phyloP scores from a whole-genome alignment of 495 filamentous ascomycete genomes.

The Baudoinia panamericana region DNA sequence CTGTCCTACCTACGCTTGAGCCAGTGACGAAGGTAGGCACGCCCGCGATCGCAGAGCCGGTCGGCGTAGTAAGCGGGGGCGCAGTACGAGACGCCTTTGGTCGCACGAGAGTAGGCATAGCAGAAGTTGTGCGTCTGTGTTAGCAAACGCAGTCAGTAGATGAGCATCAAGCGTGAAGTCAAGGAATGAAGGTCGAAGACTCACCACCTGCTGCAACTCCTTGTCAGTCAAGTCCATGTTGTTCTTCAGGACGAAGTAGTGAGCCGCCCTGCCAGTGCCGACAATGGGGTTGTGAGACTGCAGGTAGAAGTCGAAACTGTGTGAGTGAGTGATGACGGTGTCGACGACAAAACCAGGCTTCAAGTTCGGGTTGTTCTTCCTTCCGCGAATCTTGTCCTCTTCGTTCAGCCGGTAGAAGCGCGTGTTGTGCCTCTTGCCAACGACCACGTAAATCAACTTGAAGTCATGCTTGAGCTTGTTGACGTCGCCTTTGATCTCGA shows the following conservation, averaged over 20 bases:
- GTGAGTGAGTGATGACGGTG: conserved; percentile 12
- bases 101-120: conserved; percentile 27
- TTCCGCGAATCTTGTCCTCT: background rate
- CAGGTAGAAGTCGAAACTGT: conserved; percentile 20
- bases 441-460: conserved; percentile 17
- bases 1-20: background rate
- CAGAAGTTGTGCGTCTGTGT: conserved; percentile 28
- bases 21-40: conserved; percentile 20
- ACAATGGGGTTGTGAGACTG: conserved; percentile 19
- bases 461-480: too few species aligned
- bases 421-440: conserved; percentile 22
- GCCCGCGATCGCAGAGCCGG: conserved; percentile 26
- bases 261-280: conserved; percentile 18
- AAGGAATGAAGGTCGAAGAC: too few species aligned
- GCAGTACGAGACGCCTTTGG: conserved; percentile 25
- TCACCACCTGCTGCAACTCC: conserved; percentile 8
- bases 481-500: too few species aligned
- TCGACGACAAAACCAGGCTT: conserved; percentile 17
- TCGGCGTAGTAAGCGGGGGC: conserved; percentile 32
- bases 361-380: conserved; percentile 2
- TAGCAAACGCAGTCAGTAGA: conserved; percentile 23
- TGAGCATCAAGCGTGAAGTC: conserved; percentile 28
- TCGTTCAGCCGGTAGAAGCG: conserved; percentile 15
- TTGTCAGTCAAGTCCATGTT: conserved; percentile 7
- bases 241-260: conserved; percentile 20